Evolutionary conservation across 2,329 filamentous ascomycete species (phyloP).

Genomic region (Verticillium klebahnii): DNA sequence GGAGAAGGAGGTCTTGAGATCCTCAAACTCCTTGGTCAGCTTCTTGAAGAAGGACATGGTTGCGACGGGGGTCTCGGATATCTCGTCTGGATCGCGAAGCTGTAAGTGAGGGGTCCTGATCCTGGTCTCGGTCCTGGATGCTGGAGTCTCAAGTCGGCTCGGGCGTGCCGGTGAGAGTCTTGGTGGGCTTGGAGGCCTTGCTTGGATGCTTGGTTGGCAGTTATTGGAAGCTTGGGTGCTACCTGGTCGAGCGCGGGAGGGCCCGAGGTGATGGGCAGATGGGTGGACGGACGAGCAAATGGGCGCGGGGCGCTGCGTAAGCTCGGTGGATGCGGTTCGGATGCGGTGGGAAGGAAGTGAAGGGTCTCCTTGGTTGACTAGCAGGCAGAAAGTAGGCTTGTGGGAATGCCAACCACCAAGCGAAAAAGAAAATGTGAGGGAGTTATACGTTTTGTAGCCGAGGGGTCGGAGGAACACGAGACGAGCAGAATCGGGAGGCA

Average conservation of each 20-base stretch:
- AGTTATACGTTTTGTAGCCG: background rate
- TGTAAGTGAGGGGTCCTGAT: background rate
- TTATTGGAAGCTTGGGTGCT: background rate
- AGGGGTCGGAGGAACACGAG: slow-evolving; percentile 1
- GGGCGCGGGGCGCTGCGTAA: slow-evolving; percentile 8
- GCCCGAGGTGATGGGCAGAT: slow-evolving; percentile 11
- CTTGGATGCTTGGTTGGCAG: slow-evolving; percentile 1
- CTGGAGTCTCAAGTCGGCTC: background rate
- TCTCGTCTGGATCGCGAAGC: background rate
- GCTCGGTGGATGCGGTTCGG: slow-evolving; percentile 5
- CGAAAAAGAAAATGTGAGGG: background rate
- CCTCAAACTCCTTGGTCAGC: slow-evolving; percentile 38
- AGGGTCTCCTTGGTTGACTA: background rate
- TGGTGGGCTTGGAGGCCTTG: slow-evolving; percentile 2
- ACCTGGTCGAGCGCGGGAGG: slow-evolving; percentile 6
- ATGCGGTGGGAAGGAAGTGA: background rate
- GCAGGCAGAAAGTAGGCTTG: slow-evolving; percentile 2
- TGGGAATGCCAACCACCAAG: background rate
- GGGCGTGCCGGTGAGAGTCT: slow-evolving; percentile 2
- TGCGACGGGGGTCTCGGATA: background rate
- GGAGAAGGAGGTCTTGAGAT: slow-evolving; percentile 36
- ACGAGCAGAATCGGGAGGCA: background rate
- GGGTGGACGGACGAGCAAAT: background rate
- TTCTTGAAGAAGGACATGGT: slow-evolving; percentile 42
- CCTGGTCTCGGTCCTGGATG: background rate